These are phyloP conservation scores for Ustilago sp. DNA, from an alignment of 1,284 basidiomycete species.

Conservation along the genomic window DNA sequence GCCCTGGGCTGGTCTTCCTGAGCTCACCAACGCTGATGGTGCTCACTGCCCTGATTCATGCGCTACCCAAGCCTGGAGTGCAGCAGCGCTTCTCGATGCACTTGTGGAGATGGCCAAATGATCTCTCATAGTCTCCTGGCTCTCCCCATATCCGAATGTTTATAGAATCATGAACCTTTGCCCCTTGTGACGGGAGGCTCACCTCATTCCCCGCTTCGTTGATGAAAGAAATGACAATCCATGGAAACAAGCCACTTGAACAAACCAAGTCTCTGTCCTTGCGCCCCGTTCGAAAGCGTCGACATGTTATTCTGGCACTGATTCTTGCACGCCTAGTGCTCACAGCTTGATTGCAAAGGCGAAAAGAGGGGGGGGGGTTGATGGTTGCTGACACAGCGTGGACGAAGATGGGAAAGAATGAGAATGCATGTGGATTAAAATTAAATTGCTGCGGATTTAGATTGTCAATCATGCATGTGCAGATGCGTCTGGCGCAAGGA, in stretches of 20 bases:
- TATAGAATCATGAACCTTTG: slow-evolving; percentile 1
- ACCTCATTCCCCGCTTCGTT: neutral
- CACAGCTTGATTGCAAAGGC: too few species aligned
- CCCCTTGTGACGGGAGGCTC: neutral
- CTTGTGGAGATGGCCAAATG: slow-evolving; percentile 55
- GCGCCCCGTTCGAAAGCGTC: neutral
- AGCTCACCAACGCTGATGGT: slow-evolving; percentile 63
- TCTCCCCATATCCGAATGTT: neutral
- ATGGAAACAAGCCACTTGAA: neutral
- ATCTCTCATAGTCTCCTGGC: neutral
- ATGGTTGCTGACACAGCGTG: too few species aligned
- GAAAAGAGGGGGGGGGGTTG: too few species aligned
- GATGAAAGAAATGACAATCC: neutral
- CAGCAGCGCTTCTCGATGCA: slow-evolving; percentile 59
- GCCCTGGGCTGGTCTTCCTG: slow-evolving; percentile 64
- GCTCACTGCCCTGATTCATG: slow-evolving; percentile 60
- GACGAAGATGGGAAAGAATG: too few species aligned
- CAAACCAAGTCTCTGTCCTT: neutral
- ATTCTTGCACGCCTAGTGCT: neutral
- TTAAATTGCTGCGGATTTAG: neutral
- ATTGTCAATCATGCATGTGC: slow-evolving; percentile 20
- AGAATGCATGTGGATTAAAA: neutral
- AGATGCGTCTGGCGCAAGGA: slow-evolving; percentile 17
- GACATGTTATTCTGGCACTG: neutral
- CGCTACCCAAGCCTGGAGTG: slow-evolving; percentile 64